Conservation (phyloP, 305 asterid species). For the Fraxinus dipetala region DNA sequence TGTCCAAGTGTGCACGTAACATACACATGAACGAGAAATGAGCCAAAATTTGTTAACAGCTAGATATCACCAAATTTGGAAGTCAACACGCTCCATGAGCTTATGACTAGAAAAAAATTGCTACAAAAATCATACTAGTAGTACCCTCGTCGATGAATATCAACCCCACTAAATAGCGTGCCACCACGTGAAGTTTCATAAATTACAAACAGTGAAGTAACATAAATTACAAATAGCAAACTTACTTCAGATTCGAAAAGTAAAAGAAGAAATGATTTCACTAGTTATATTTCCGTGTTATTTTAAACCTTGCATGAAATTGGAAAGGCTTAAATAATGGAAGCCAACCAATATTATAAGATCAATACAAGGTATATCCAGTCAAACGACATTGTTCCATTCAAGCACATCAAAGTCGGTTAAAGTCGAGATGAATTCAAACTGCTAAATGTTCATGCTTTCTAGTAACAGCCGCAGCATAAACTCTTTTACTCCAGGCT, state of each 20-base stretch:
- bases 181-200: background rate
- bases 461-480: background rate
- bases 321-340: too few species aligned
- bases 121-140: too few species aligned
- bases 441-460: background rate
- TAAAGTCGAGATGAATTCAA: background rate
- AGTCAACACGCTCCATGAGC: too few species aligned
- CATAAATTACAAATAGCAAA: too few species aligned
- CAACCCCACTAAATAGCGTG: background rate
- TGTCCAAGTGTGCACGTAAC: background rate
- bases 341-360: too few species aligned
- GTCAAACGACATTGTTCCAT: background rate
- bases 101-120: too few species aligned
- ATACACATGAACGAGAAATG: background rate
- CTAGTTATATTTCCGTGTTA: too few species aligned
- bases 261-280: too few species aligned
- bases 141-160: background rate
- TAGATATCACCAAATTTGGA: too few species aligned
- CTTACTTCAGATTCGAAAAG: too few species aligned
- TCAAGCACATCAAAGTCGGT: background rate
- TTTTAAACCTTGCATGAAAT: too few species aligned
- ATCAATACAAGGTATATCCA: background rate
- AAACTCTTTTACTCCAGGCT: background rate
- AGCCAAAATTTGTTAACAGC: background rate
- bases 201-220: too few species aligned